phyloP scores from a whole-genome alignment of 2,329 filamentous ascomycete genomes.

The Colletotrichum tabaci region DNA sequence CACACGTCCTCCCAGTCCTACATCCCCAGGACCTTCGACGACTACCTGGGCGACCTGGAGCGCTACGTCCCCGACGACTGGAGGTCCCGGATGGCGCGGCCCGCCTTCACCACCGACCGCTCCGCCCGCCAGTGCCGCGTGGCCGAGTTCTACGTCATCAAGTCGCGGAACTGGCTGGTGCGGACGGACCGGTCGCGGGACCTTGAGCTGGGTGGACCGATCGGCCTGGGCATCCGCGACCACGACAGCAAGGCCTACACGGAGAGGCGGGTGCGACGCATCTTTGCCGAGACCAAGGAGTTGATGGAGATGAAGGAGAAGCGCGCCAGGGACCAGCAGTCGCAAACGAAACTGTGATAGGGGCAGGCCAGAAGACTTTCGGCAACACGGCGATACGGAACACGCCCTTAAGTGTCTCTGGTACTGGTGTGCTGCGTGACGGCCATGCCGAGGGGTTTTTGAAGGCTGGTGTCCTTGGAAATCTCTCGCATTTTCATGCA shows the following conservation, averaged over 20 bases:
- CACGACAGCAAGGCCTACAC: not conserved
- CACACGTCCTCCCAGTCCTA: not conserved
- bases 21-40: not conserved
- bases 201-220: not conserved
- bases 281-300: not conserved
- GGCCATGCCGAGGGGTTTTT: too few species aligned
- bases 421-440: too few species aligned
- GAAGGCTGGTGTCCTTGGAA: too few species aligned
- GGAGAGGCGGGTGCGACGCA: not conserved
- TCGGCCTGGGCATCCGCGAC: not conserved
- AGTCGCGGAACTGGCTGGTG: constrained; percentile 1
- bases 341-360: not conserved
- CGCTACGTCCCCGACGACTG: not conserved
- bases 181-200: not conserved
- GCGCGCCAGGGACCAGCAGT: not conserved
- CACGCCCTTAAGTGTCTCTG: too few species aligned
- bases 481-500: too few species aligned
- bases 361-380: too few species aligned
- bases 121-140: not conserved
- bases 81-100: not conserved
- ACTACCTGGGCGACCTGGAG: not conserved
- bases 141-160: not conserved
- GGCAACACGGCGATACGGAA: not conserved
- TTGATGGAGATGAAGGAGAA: not conserved
- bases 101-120: constrained; percentile 1